These are phyloP conservation scores for Fereydounia khargensis DNA, from an alignment of 1,284 basidiomycete genomes.

Conservation along the genomic window DNA sequence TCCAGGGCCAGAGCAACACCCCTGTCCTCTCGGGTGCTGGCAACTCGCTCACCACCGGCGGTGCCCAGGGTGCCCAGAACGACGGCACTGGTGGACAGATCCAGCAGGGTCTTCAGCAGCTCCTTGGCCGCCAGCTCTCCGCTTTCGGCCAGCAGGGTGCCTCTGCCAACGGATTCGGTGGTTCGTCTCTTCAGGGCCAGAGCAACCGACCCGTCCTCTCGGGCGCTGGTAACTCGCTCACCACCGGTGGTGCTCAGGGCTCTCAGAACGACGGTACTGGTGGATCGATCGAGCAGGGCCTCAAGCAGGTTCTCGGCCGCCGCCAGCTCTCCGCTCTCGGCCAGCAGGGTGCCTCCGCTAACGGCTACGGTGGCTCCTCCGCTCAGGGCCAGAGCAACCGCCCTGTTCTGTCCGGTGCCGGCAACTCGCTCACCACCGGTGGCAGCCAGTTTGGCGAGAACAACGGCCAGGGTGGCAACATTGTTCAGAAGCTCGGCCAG, in stretches of 20 bases:
- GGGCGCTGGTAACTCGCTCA: constrained; percentile 13
- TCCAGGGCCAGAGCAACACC: constrained; percentile 1
- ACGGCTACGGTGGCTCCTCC: constrained; percentile 11
- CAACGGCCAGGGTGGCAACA: constrained; percentile 10
- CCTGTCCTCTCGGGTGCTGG: constrained; percentile 4
- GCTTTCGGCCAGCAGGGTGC: constrained; percentile 6
- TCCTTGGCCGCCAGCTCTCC: neutral
- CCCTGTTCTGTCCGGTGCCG: constrained; percentile 9
- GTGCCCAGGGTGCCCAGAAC: constrained; percentile 1
- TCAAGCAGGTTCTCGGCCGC: constrained; percentile 5
- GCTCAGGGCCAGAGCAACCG: constrained; percentile 6
- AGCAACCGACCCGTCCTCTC: constrained; percentile 8
- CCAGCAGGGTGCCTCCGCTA: constrained; percentile 13
- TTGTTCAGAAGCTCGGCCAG: constrained; percentile 10
- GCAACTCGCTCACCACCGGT: constrained; percentile 9
- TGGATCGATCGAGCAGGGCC: constrained; percentile 5
- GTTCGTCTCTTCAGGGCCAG: constrained; percentile 10
- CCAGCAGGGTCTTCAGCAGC: neutral
- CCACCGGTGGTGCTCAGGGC: constrained; percentile 9
- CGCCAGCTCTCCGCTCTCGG: constrained; percentile 5
- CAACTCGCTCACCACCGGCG: constrained; percentile 5
- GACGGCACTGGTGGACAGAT: constrained; percentile 5
- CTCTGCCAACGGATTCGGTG: constrained; percentile 11
- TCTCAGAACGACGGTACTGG: constrained; percentile 9
- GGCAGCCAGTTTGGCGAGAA: constrained; percentile 11